Conservation (phyloP, 805 yeast genomes). For the Saturnispora ahearnii region DNA sequence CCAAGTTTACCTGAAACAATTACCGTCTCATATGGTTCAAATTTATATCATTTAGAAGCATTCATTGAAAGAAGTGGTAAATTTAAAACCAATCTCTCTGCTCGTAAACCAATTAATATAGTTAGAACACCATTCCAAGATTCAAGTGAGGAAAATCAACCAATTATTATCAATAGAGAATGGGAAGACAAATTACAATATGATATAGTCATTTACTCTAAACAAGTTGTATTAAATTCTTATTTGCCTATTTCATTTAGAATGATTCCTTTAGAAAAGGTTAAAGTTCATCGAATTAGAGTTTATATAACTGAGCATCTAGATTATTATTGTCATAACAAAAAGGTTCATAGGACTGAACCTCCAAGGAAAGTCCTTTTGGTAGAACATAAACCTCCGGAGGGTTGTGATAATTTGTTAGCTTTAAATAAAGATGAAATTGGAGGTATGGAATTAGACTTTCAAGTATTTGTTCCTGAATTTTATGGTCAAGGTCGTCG, state of each 20-base stretch:
- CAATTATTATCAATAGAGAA: slow-evolving; percentile 79
- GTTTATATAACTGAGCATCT: slow-evolving; percentile 80
- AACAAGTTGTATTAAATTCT: slow-evolving; percentile 76
- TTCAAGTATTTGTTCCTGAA: slow-evolving; percentile 78
- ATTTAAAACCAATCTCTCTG: slow-evolving; percentile 67
- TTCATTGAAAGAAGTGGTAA: slow-evolving; percentile 71
- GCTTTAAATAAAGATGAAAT: slow-evolving; percentile 40
- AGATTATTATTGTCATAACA: slow-evolving; percentile 81
- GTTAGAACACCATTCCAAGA: slow-evolving; percentile 71
- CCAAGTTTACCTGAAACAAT: slow-evolving; percentile 76
- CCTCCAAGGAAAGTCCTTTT: slow-evolving; percentile 75
- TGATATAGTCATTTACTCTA: slow-evolving; percentile 86
- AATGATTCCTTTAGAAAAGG: slow-evolving; percentile 79
- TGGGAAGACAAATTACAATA: slow-evolving; percentile 92
- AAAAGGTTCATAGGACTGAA: slow-evolving; percentile 86
- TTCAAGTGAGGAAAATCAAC: slow-evolving; percentile 83
- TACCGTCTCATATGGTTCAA: slow-evolving; percentile 72
- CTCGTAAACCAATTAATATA: slow-evolving; percentile 52
- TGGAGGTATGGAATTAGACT: slow-evolving; percentile 71
- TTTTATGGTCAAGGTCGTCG: slow-evolving; percentile 44
- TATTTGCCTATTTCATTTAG: slow-evolving; percentile 76
- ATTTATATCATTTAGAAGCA: slow-evolving; percentile 61
- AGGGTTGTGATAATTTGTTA: slow-evolving; percentile 40
- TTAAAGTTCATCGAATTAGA: slow-evolving; percentile 77
- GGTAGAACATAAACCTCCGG: slow-evolving; percentile 66